Percentiles rank a stretch among this genome's conserved stretches.
Evolutionary conservation across 257 asterid species (phyloP).

Genomic region (Cruciata laevipes): DNA sequence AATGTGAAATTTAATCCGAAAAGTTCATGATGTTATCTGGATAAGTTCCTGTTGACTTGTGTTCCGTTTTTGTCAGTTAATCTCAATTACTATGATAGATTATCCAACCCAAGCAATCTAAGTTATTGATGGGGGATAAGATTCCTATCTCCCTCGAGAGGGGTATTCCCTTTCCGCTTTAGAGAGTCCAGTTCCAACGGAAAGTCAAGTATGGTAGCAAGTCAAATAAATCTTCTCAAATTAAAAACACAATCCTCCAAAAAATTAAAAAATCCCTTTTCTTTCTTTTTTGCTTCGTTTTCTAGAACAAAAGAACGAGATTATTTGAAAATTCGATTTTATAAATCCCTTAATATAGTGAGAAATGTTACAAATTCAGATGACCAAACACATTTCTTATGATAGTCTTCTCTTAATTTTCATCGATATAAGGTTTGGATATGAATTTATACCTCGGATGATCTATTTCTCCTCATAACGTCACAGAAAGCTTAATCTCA

Average conservation of each 20-base stretch:
- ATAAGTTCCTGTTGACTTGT: background rate
- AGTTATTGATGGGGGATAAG: no score
- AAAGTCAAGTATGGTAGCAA: no score
- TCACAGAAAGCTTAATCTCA: background rate
- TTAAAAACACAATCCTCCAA: no score
- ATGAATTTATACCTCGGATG: background rate
- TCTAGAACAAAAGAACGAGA: background rate
- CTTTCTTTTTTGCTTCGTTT: no score
- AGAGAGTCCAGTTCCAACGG: no score
- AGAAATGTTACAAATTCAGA: background rate
- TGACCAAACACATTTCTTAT: background rate
- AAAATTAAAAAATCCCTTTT: no score
- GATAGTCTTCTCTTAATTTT: background rate
- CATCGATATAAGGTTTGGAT: background rate
- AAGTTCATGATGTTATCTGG: background rate
- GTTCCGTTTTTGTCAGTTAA: background rate
- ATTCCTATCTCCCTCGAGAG: no score
- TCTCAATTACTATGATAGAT: background rate
- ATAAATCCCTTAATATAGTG: constrained; percentile 9
- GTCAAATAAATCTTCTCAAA: no score
- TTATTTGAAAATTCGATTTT: background rate
- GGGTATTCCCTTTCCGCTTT: no score
- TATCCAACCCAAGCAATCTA: no score
- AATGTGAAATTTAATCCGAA: background rate
- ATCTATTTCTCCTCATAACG: constrained; percentile 1